Conservation (phyloP, 2,329 filamentous ascomycete species). For the Aspergillus fumigatiaffinis region DNA sequence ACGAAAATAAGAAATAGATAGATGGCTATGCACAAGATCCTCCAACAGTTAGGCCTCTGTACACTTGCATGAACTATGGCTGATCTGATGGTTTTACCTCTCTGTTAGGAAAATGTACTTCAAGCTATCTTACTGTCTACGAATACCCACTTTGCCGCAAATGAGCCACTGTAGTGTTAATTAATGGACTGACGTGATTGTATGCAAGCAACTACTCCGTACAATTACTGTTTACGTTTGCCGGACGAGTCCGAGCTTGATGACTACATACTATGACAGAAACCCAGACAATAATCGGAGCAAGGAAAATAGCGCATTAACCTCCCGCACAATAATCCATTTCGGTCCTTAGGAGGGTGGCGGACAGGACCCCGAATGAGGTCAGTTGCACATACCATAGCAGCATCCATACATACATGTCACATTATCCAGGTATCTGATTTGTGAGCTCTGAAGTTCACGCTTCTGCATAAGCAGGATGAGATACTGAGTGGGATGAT, state of each 20-base stretch:
- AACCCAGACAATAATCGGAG: neutral
- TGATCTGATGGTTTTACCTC: neutral
- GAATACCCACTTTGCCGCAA: neutral
- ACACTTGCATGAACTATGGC: neutral
- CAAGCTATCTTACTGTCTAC: neutral
- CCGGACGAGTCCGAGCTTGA: neutral
- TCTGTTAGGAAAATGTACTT: neutral
- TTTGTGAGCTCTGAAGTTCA: slow-evolving; percentile 1
- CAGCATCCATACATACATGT: slow-evolving; percentile 1
- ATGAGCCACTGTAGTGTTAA: neutral
- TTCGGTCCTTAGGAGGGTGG: neutral
- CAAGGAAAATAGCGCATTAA: neutral
- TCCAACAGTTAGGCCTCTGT: neutral
- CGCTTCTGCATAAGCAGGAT: neutral
- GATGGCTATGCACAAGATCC: neutral
- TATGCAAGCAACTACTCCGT: neutral
- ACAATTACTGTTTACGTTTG: neutral
- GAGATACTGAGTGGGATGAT: slow-evolving; percentile 2
- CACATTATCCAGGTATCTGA: neutral
- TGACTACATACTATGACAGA: neutral
- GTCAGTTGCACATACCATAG: neutral
- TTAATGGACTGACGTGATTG: neutral
- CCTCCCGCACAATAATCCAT: neutral
- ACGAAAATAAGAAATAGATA: neutral
- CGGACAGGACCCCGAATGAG: neutral